phyloP scores from a whole-genome alignment of 306 rosid genomes.

The Pyrus bretschneideri region DNA sequence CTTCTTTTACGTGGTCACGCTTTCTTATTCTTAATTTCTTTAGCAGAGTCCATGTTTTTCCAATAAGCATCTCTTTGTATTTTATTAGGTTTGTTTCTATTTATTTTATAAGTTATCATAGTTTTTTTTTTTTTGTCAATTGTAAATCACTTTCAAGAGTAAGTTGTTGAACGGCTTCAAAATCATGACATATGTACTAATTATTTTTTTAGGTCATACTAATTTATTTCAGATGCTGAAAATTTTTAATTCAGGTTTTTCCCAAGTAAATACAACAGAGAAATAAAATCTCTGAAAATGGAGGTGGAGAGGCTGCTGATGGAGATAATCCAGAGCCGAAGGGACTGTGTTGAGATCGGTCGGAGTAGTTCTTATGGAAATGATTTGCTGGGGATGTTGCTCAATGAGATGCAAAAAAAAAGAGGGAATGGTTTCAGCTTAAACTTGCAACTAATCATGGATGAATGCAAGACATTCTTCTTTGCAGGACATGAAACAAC shows the following conservation, averaged over 20 bases:
- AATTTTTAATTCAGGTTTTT: slow-evolving; percentile 38
- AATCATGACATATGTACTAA: not conserved
- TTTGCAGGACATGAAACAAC: slow-evolving; percentile 97
- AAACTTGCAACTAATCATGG: slow-evolving; percentile 70
- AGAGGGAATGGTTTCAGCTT: slow-evolving; percentile 48
- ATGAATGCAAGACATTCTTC: slow-evolving; percentile 95
- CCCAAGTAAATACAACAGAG: slow-evolving; percentile 91
- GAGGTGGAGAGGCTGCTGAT: slow-evolving; percentile 79
- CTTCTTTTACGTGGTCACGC: slow-evolving; percentile 2
- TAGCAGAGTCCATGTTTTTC: slow-evolving; percentile 8
- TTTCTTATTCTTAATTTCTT: not conserved
- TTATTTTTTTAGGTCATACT: not conserved
- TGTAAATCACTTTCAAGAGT: slow-evolving; percentile 8
- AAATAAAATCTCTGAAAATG: slow-evolving; percentile 64
- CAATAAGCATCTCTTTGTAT: not conserved
- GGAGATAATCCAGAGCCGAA: slow-evolving; percentile 86
- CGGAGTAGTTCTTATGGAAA: slow-evolving; percentile 71
- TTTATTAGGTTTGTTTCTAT: not conserved
- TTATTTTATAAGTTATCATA: not conserved
- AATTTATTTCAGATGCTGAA: not conserved
- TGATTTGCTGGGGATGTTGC: slow-evolving; percentile 72
- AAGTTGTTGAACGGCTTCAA: not conserved
- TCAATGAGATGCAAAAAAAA: slow-evolving; percentile 68
- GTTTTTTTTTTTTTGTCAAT: not conserved
- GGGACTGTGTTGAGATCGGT: slow-evolving; percentile 77